Base-by-base conservation (phyloP, 306 rosid genomes). In the Arachis stenosperma region DNA sequence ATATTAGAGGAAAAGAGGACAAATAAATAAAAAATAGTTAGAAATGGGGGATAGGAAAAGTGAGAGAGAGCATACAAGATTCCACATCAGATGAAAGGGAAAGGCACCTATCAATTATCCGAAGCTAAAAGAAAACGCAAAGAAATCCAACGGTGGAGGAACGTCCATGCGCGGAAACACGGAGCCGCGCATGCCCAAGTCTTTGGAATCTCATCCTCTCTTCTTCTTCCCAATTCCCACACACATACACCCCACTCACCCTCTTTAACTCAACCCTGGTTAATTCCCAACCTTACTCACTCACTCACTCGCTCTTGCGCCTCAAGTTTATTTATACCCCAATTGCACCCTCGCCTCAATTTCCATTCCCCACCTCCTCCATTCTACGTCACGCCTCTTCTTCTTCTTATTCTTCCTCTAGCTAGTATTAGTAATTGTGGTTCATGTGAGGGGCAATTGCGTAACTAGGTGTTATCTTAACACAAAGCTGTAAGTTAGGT, bases 151-250 rank as follows among this genome's bases (percentile, higher is more conserved):
- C 97, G 98, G 98, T 71, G 82, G 81, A 88, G 93, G 88, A 85
- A 85, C 88, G 81, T 81, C 85, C 90, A 83, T 86, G 84, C 90
- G 98, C 97, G 98, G 97, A 94, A 88, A 91, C 97, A 86, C 96
- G 98, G 95, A 94, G 96, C 98, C 98, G 98, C 92, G 89, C 79
- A 62, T 81, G 81, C 98, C 97, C 84, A 83, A 80, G 47, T 65
- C 89, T 80, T 94, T 88, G 98, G 97, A 94, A 89, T 91, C 90
- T 84, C 87, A 65, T 85, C 78, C 84, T 57, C 61, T 80, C 82
- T 66, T 56, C 61, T 77, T 83, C 69, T 54, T 5, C 69, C 14
- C 78, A 57, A 6, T 74, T 11, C 52, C 9, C 62, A 2, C 63
- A 14, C 70, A 1, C 61, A 22, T 75, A 29, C 11, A 57, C 3